Percentiles rank a stretch among this genome's conserved stretches.
Evolutionary conservation across 192 early-diverging fungal species (phyloP).

Genomic region (Gonapodya sp.): DNA sequence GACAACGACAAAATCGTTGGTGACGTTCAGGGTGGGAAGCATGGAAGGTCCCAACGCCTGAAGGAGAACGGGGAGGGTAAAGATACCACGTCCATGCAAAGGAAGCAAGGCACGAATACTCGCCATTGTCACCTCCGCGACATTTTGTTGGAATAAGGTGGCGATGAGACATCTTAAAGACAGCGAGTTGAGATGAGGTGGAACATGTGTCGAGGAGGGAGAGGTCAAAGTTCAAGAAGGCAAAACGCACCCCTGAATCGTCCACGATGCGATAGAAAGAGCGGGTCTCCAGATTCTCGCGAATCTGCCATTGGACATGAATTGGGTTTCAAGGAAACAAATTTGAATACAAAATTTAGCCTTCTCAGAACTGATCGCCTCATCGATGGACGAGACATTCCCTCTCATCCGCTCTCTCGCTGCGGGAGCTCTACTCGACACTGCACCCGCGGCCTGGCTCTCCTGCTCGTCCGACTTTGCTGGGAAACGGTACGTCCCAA

Average conservation of each 20-base stretch:
- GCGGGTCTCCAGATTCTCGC: neutral
- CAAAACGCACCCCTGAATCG: neutral
- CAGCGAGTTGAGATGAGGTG: too few species aligned
- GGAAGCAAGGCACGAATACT: neutral
- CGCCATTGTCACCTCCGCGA: neutral
- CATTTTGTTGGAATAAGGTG: neutral
- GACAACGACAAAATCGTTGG: neutral
- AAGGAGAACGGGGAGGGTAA: neutral
- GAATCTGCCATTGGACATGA: too few species aligned
- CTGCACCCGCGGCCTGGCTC: too few species aligned
- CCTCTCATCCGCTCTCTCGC: too few species aligned
- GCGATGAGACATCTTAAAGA: neutral
- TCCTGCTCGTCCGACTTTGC: too few species aligned
- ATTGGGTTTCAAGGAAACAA: too few species aligned
- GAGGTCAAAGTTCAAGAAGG: neutral
- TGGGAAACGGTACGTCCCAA: too few species aligned
- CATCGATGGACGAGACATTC: too few species aligned
- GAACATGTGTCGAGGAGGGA: neutral
- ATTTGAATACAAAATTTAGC: too few species aligned
- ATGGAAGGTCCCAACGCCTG: neutral
- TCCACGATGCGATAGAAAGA: neutral
- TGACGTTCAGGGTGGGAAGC: slow-evolving; percentile 5
- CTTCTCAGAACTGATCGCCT: too few species aligned
- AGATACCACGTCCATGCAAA: neutral
- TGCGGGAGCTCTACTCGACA: too few species aligned